Conservation (phyloP, 306 rosid genomes). For the Rubus idaeus region DNA sequence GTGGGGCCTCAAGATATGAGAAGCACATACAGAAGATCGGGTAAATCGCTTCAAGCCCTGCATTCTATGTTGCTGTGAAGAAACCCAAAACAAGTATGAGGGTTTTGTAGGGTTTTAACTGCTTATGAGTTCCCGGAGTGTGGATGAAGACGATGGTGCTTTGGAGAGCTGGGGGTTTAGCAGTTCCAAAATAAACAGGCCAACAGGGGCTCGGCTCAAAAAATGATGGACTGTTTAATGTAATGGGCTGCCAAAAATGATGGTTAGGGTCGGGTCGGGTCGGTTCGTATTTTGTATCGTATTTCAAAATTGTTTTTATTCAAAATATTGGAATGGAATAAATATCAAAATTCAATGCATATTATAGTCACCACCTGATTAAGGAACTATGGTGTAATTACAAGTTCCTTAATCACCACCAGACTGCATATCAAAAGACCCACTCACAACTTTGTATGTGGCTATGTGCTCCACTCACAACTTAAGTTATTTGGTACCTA, state of each 20-base stretch:
- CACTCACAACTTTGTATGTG: too few species aligned
- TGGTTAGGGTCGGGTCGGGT: neutral
- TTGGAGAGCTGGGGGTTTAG: neutral
- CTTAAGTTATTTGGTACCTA: too few species aligned
- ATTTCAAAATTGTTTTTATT: too few species aligned
- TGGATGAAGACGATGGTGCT: neutral
- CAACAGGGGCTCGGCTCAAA: too few species aligned
- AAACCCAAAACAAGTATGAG: neutral
- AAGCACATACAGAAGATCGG: conserved; percentile 38
- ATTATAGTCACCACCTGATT: too few species aligned
- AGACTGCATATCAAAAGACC: too few species aligned
- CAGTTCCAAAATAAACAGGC: neutral
- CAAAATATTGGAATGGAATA: too few species aligned
- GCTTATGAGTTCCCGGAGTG: neutral
- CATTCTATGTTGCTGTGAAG: conserved; percentile 27
- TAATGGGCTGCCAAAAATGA: neutral
- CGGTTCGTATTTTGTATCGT: too few species aligned
- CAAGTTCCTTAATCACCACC: too few species aligned
- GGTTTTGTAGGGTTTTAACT: neutral
- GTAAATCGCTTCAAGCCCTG: conserved; percentile 46
- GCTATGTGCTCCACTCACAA: too few species aligned
- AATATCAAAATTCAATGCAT: too few species aligned
- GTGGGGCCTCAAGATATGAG: conserved; percentile 23
- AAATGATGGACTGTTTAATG: neutral
- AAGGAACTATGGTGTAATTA: too few species aligned